These are phyloP conservation scores for Syzygium jambos DNA, from an alignment of 345 rosid species.

Conservation along the genomic window DNA sequence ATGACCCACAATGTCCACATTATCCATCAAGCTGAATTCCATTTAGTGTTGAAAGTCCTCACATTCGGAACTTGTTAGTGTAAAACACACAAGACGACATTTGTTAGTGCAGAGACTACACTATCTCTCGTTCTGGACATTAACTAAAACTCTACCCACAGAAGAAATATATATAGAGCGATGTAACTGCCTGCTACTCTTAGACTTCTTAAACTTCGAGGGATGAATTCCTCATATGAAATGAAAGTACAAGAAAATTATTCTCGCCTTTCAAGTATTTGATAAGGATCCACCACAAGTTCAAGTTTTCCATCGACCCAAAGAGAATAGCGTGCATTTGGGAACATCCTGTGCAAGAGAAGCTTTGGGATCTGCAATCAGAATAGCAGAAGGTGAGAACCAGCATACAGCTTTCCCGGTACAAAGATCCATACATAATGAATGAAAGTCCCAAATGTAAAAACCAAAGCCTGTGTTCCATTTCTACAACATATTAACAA, in stretches of 20 bases:
- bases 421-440: background rate
- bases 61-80: background rate
- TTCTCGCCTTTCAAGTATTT: conserved; percentile 86
- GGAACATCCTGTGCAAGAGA: conserved; percentile 78
- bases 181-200: background rate
- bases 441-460: background rate
- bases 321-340: conserved; percentile 81
- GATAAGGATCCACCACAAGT: conserved; percentile 90
- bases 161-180: background rate
- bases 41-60: background rate
- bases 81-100: background rate
- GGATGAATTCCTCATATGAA: background rate
- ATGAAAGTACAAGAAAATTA: background rate
- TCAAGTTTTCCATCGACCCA: conserved; percentile 99
- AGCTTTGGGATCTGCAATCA: conserved; percentile 68
- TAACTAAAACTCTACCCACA: background rate
- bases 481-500: background rate
- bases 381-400: background rate
- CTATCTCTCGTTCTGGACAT: background rate
- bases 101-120: background rate
- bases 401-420: background rate
- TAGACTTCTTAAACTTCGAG: background rate
- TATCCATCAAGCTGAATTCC: background rate
- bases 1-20: background rate
- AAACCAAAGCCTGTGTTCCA: background rate